These are phyloP conservation scores for Salix caprea DNA, from an alignment of 345 rosid genomes.

Conservation along the genomic window DNA sequence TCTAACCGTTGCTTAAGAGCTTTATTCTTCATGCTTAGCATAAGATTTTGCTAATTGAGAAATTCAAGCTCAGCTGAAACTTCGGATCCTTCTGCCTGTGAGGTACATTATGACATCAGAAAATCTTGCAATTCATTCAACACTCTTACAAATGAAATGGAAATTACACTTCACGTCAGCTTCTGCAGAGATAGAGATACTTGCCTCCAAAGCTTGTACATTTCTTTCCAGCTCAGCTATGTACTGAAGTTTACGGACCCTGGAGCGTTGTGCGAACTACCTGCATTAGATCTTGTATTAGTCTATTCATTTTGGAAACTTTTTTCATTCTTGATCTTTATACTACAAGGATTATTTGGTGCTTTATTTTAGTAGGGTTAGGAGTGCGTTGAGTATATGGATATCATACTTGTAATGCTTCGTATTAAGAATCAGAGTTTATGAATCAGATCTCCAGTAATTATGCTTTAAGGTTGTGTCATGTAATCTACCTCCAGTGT, in stretches of 20 bases:
- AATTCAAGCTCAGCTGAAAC: slow-evolving; percentile 59
- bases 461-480: background rate
- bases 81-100: slow-evolving; percentile 65
- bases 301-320: background rate
- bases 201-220: slow-evolving; percentile 93
- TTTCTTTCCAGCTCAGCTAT: slow-evolving; percentile 97
- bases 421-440: background rate
- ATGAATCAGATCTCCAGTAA: background rate
- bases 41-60: slow-evolving; percentile 53
- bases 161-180: background rate
- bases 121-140: slow-evolving; percentile 4
- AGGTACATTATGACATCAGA: background rate
- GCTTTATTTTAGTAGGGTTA: background rate
- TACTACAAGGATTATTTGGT: background rate
- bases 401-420: background rate
- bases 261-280: slow-evolving; percentile 98
- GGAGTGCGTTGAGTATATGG: background rate
- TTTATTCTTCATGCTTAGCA: slow-evolving; percentile 69
- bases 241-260: slow-evolving; percentile 96
- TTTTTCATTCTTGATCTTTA: background rate
- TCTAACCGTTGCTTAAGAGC: slow-evolving; percentile 59
- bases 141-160: background rate
- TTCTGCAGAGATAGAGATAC: slow-evolving; percentile 9
- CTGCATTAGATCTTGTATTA: slow-evolving; percentile 33
- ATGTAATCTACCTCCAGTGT: background rate